Base-by-base conservation (phyloP, 2,329 filamentous ascomycete genomes). In the Knufia petricola region DNA sequence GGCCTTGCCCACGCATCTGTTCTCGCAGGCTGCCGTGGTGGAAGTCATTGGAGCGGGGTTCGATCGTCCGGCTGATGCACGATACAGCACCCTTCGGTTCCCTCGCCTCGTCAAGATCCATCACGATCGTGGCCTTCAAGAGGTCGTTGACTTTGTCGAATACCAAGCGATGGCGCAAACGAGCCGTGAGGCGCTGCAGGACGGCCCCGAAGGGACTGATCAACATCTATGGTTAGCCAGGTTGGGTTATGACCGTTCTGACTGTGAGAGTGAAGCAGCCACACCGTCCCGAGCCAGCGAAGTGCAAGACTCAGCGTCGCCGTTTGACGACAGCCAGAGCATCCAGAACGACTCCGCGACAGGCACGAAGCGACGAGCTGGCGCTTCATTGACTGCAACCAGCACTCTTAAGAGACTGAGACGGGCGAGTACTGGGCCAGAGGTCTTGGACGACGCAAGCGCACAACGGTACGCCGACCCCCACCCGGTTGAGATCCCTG, bases 31-130 rank as follows among this genome's bases (percentile, higher is more conserved):
- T 0, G 76, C 87, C 15, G 79, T 94, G 0, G 85, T 88, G 48
- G 89, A 94, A 57, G 70, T 94, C 51, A 73, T 84, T 17, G 89
- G 87, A 45, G 85, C 86, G 6, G 26, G 26, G 26, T 28, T 28
- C 26, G 26, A 28, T 28, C 26, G 26, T 28, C 26, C 26, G 26
- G 75, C 78, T 2, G 82, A 84, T 59, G 80, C 78, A 12, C 73
- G 73, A 1, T 87, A 85, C 59, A 87, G 79, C 70, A 82, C 82
- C 51, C 76, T 87, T 46, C 76, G 88, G 1, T 94, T 94, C 59
- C 84, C 26, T 28, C 26, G 26, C 2, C n/a, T n/a, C n/a, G 74
- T 78, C 50, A 94, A 89, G 59, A 72, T 94, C 9, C 87, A 94
- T 58, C 77, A 75, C 52, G 87, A 95, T 61, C 75, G 87, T 20